A percentile compares a stretch with the other conserved stretches of the same genome.
Evolutionary conservation across 495 filamentous ascomycete genomes (phyloP).

Genomic region (Chaetomium fimeti): DNA sequence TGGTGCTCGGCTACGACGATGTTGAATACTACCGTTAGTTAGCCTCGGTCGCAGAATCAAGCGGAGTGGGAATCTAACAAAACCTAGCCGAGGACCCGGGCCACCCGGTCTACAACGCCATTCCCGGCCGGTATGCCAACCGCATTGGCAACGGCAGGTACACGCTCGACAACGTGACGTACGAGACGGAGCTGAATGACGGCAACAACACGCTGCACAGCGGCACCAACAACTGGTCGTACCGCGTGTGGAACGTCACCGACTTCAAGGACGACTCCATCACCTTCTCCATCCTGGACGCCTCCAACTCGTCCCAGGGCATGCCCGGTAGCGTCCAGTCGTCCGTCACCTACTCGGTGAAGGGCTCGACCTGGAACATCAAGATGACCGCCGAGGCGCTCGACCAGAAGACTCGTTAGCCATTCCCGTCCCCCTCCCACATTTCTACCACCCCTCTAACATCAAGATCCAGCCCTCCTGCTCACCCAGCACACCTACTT

Average conservation of each 20-base stretch:
- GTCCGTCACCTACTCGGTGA: slow-evolving; percentile 68
- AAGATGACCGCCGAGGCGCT: slow-evolving; percentile 54
- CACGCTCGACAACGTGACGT: slow-evolving; percentile 51
- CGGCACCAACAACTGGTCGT: slow-evolving; percentile 61
- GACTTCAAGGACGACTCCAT: slow-evolving; percentile 63
- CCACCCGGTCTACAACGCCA: slow-evolving; percentile 52
- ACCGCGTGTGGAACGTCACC: slow-evolving; percentile 51
- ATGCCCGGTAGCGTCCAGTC: slow-evolving; percentile 73
- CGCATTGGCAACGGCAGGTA: slow-evolving; percentile 56
- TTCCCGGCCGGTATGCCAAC: slow-evolving; percentile 56
- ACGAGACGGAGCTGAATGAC: slow-evolving; percentile 53
- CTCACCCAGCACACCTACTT: slow-evolving; percentile 81
- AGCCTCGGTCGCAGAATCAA: background rate
- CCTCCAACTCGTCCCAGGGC: slow-evolving; percentile 59
- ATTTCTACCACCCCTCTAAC: too few relatives aligned
- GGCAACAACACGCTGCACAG: slow-evolving; percentile 60
- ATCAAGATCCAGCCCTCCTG: slow-evolving; percentile 54
- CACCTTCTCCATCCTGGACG: slow-evolving; percentile 74
- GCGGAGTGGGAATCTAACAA: slow-evolving; percentile 7
- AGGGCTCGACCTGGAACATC: slow-evolving; percentile 51
- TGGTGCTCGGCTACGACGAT: slow-evolving; percentile 55
- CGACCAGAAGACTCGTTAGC: slow-evolving; percentile 50
- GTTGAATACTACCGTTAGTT: slow-evolving; percentile 32
- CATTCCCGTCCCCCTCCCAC: background rate
- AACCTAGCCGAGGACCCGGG: slow-evolving; percentile 45